Conservation (phyloP, 768 basidiomycete species). For the Tubosaeta sp. region DNA sequence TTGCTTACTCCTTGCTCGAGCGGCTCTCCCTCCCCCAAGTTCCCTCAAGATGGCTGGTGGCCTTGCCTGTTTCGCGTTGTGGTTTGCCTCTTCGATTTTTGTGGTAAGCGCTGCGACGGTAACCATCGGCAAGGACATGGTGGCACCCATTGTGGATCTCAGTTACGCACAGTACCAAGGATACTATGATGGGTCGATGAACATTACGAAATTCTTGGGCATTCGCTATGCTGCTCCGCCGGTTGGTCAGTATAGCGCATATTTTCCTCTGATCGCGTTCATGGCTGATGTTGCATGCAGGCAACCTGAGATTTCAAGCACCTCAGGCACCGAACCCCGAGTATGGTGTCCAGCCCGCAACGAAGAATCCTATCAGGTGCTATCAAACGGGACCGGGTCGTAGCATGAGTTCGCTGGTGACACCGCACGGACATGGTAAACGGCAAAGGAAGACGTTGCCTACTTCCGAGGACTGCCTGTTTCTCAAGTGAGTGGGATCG, state of each 20-base stretch:
- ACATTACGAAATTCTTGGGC: too few relatives aligned
- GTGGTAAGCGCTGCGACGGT: background rate
- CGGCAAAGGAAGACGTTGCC: slow-evolving; percentile 3
- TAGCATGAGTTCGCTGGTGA: slow-evolving; percentile 8
- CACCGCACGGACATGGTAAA: slow-evolving; percentile 2
- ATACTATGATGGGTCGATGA: slow-evolving; percentile 14
- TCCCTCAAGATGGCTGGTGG: slow-evolving; percentile 1
- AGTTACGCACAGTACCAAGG: slow-evolving; percentile 32
- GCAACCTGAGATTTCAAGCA: slow-evolving; percentile 24
- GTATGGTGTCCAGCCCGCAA: slow-evolving; percentile 24
- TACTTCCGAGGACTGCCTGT: slow-evolving; percentile 32
- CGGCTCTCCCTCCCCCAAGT: too few relatives aligned
- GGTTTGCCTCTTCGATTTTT: background rate
- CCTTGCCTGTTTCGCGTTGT: background rate
- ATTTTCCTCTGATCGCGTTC: too few relatives aligned
- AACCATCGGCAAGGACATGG: background rate
- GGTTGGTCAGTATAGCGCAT: slow-evolving; percentile 28
- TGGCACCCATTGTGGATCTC: slow-evolving; percentile 21
- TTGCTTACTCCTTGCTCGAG: background rate
- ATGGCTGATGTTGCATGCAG: slow-evolving; percentile 1
- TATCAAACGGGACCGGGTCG: slow-evolving; percentile 15
- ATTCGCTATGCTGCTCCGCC: slow-evolving; percentile 49
- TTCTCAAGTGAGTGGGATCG: slow-evolving; percentile 12
- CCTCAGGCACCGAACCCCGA: slow-evolving; percentile 22
- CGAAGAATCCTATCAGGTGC: slow-evolving; percentile 24